phyloP scores from a whole-genome alignment of 2,329 filamentous ascomycete species.

The Fusarium luffae region DNA sequence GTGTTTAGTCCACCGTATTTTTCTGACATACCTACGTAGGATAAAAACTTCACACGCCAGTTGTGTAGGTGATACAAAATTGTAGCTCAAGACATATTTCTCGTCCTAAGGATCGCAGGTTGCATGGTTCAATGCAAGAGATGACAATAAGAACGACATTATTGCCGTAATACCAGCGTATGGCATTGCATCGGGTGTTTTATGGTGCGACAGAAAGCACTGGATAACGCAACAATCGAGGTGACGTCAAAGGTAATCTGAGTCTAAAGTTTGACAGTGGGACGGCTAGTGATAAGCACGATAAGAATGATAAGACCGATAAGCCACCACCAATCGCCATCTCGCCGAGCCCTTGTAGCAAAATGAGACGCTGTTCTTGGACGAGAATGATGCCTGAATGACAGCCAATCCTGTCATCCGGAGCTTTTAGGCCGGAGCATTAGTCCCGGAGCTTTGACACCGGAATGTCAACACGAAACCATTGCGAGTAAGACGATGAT shows the following conservation, averaged over 20 bases:
- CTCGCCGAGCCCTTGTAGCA: background rate
- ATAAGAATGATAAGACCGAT: background rate
- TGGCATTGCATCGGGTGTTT: background rate
- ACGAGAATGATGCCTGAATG: background rate
- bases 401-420: background rate
- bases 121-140: background rate
- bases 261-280: background rate
- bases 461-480: background rate
- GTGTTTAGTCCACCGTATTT: too few species aligned
- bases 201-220: background rate
- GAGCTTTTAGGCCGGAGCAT: background rate
- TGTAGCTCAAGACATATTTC: background rate
- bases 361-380: background rate
- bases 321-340: background rate
- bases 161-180: background rate
- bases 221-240: background rate
- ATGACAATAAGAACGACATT: background rate
- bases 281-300: background rate
- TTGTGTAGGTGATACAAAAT: too few species aligned
- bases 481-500: background rate
- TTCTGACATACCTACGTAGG: accelerated
- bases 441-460: background rate
- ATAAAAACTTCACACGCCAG: too few species aligned
- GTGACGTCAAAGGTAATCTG: background rate
- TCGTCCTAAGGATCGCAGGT: accelerated